These are phyloP conservation scores for Ceratocystis smalleyi DNA, from an alignment of 2,329 filamentous ascomycete genomes.

Conservation along the genomic window DNA sequence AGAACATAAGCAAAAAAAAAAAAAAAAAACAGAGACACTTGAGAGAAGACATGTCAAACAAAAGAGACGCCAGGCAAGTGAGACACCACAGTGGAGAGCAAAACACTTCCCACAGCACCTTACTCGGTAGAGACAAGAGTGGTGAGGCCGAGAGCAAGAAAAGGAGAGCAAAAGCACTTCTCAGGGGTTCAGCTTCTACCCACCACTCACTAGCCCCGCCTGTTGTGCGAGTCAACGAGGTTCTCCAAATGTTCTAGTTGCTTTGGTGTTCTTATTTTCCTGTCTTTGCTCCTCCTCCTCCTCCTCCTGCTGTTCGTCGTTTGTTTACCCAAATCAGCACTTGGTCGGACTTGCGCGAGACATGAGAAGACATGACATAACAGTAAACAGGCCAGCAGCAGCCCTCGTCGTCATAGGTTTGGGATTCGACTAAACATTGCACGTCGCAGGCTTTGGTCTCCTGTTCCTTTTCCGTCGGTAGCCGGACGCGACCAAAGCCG, in stretches of 20 bases:
- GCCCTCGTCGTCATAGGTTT: neutral
- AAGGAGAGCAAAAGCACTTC: neutral
- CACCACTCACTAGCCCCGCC: no score
- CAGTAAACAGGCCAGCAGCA: neutral
- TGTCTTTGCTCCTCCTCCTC: neutral
- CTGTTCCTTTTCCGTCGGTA: no score
- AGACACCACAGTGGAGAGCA: neutral
- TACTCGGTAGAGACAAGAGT: neutral
- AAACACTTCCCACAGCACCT: neutral
- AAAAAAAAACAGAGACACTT: neutral
- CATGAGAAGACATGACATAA: neutral
- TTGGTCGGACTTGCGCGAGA: neutral
- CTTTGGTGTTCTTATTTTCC: neutral
- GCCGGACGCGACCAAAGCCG: no score
- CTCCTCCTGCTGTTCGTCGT: neutral
- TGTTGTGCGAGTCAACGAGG: neutral
- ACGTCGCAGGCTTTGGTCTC: no score
- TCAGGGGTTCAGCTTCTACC: neutral
- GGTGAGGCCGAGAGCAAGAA: neutral
- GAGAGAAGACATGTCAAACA: conserved; percentile 2
- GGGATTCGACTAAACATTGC: no score
- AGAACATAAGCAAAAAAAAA: neutral
- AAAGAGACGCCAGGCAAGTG: neutral
- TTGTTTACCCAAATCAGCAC: neutral
- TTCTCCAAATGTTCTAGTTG: neutral